phyloP scores from a whole-genome alignment of 2,329 filamentous ascomycete species.

The Cordyceps cicadae region DNA sequence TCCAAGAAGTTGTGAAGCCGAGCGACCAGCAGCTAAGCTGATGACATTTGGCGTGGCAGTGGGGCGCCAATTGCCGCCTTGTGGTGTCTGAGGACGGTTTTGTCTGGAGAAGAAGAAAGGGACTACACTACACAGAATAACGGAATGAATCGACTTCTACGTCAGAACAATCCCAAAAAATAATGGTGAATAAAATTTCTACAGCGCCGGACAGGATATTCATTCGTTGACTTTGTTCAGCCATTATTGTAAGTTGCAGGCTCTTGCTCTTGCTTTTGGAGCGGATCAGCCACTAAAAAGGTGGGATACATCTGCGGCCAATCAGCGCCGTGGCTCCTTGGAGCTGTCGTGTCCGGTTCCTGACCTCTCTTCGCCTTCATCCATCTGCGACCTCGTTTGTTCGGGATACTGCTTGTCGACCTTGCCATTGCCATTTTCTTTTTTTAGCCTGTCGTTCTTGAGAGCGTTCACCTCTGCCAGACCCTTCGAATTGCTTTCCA shows the following conservation, averaged over 20 bases:
- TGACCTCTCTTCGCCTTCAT: constrained; percentile 14
- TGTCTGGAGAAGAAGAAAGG: no score
- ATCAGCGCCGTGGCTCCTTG: constrained; percentile 23
- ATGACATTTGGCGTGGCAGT: constrained; percentile 12
- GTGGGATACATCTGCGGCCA: constrained; percentile 18
- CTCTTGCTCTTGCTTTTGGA: no score
- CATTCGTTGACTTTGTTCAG: no score
- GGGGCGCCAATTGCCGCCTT: constrained; percentile 1
- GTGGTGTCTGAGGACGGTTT: no score
- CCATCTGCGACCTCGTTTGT: constrained; percentile 13
- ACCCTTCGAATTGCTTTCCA: not conserved
- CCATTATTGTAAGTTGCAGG: no score
- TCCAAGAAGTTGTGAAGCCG: not conserved
- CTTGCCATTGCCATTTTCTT: not conserved
- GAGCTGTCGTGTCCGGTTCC: constrained; percentile 30
- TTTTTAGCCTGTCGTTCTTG: not conserved
- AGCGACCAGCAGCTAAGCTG: constrained; percentile 5
- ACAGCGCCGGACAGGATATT: no score
- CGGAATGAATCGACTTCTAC: no score
- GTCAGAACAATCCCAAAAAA: no score
- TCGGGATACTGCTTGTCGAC: not conserved
- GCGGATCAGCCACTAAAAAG: not conserved
- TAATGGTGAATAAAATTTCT: no score
- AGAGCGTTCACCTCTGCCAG: not conserved
- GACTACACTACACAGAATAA: no score